phyloP scores from a whole-genome alignment of 2,329 filamentous ascomycete genomes.

The Endothia cerciana region DNA sequence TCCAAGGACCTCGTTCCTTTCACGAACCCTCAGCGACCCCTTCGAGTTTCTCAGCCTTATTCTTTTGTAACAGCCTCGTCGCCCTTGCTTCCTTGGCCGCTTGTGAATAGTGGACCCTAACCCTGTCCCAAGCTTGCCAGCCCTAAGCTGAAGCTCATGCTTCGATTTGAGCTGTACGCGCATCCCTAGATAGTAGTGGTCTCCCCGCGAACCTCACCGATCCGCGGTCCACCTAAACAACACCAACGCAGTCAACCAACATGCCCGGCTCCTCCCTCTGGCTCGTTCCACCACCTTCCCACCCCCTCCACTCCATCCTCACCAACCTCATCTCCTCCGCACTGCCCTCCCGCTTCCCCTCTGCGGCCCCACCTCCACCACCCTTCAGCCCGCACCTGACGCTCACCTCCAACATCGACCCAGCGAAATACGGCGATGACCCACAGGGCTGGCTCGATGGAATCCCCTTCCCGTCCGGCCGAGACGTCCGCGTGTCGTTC shows the following conservation, averaged over 20 bases:
- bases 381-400: conserved; percentile 39
- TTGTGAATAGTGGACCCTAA: no score
- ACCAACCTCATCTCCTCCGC: conserved; percentile 32
- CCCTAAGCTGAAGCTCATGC: no score
- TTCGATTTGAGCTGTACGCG: no score
- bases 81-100: no score
- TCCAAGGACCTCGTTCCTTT: no score
- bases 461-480: conserved; percentile 30
- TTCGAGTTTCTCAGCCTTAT: no score
- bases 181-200: no score
- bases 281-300: conserved; percentile 36
- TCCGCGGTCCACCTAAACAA: neutral
- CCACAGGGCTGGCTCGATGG: conserved; percentile 38
- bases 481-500: conserved; percentile 31
- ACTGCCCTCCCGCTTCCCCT: conserved; percentile 35
- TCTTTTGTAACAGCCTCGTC: no score
- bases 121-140: no score
- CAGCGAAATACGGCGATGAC: conserved; percentile 31
- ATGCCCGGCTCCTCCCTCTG: conserved; percentile 41
- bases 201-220: no score
- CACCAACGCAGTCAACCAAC: neutral
- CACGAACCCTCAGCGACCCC: no score
- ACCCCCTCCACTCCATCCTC: conserved; percentile 34
- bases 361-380: conserved; percentile 29
- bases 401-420: conserved; percentile 36